Evolutionary conservation across 129 eudicot species (phyloP).

Genomic region (Lactuca saligna): DNA sequence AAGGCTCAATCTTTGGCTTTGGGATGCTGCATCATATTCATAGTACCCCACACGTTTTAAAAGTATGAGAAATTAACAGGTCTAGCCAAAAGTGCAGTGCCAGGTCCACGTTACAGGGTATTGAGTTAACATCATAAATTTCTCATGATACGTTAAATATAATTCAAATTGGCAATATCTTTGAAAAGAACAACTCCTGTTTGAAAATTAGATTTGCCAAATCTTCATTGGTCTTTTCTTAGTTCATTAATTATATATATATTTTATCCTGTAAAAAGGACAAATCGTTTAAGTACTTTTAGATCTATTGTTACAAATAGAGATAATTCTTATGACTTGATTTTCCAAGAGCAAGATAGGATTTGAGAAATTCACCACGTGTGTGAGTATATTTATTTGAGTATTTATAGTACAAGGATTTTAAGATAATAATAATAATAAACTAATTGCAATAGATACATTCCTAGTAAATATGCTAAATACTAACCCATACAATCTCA

Average conservation of each 20-base stretch:
- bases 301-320: too few relatives aligned
- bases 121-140: background rate
- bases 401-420: too few relatives aligned
- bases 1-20: slow-evolving; percentile 5
- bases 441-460: too few relatives aligned
- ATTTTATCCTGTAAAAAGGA: too few relatives aligned
- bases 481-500: too few relatives aligned
- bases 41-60: slow-evolving; percentile 11
- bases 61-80: background rate
- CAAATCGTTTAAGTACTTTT: too few relatives aligned
- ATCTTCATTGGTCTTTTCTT: background rate
- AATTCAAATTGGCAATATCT: background rate
- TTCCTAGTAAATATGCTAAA: too few relatives aligned
- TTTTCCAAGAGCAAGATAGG: background rate
- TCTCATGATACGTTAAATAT: too few relatives aligned
- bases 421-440: too few relatives aligned
- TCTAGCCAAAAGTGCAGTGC: background rate
- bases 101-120: background rate
- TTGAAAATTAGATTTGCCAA: background rate
- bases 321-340: background rate
- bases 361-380: too few relatives aligned
- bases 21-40: slow-evolving; percentile 9
- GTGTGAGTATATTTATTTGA: too few relatives aligned
- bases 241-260: too few relatives aligned
- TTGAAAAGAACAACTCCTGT: background rate